Evolutionary conservation across 1,139 yeast species (phyloP).

Genomic region (Saccharomyces hybrid): DNA sequence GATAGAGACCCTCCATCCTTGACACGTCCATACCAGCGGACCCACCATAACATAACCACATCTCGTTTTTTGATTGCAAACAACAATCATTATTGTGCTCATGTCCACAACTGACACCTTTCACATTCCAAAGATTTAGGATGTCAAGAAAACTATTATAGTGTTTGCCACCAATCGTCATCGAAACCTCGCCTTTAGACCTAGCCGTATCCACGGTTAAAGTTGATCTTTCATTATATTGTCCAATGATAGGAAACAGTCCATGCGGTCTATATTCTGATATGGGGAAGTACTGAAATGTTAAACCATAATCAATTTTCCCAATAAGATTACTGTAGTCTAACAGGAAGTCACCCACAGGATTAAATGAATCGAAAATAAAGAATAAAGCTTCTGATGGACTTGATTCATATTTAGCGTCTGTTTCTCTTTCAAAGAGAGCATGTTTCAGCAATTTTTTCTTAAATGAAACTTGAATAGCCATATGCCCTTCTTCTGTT

Average conservation of each 20-base stretch:
- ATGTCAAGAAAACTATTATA: slow-evolving; percentile 11
- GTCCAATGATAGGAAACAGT: slow-evolving; percentile 42
- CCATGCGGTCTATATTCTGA: slow-evolving; percentile 47
- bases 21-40: slow-evolving; percentile 47
- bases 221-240: slow-evolving; percentile 41
- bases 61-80: slow-evolving; percentile 23
- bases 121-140: slow-evolving; percentile 18
- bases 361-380: slow-evolving; percentile 10
- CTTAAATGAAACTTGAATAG: background rate
- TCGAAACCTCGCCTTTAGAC: background rate
- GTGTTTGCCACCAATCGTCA: background rate
- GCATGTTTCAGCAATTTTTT: background rate
- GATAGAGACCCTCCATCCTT: slow-evolving; percentile 31
- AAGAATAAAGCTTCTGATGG: slow-evolving; percentile 4
- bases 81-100: slow-evolving; percentile 54
- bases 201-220: slow-evolving; percentile 25
- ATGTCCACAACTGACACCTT: slow-evolving; percentile 45
- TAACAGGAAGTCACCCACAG: background rate
- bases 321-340: slow-evolving; percentile 1
- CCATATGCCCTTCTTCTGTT: slow-evolving; percentile 7
- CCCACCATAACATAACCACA: slow-evolving; percentile 54
- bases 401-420: background rate
- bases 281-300: slow-evolving; percentile 46
- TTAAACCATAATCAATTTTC: slow-evolving; percentile 21
- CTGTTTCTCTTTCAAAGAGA: background rate